phyloP scores from a whole-genome alignment of 139 green algal species.

The Parachlorella kessleri region DNA sequence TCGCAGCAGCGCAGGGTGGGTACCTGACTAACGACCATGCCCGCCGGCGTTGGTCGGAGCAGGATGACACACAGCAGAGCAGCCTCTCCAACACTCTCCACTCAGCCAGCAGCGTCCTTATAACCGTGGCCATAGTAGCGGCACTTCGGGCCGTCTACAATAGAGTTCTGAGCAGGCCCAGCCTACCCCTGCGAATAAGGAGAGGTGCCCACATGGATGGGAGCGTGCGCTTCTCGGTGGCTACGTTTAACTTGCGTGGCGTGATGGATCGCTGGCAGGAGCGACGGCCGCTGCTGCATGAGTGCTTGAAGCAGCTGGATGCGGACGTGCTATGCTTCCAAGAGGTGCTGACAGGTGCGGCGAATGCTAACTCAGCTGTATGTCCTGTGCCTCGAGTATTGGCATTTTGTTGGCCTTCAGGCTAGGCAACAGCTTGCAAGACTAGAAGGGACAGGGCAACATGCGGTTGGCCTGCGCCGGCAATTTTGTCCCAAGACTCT shows the following conservation, averaged over 20 bases:
- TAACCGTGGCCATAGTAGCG: not conserved
- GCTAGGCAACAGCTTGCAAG: no score
- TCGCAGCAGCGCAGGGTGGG: no score
- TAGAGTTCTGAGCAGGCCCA: not conserved
- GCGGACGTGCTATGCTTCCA: conserved; percentile 57
- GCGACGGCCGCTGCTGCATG: conserved; percentile 33
- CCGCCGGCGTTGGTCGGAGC: no score
- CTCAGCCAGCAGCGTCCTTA: not conserved
- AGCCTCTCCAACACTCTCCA: no score
- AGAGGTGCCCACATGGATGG: not conserved
- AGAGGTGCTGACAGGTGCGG: conserved; percentile 48
- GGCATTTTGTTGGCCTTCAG: no score
- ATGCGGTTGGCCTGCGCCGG: no score
- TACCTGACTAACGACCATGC: no score
- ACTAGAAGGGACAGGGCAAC: no score
- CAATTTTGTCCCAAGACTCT: no score
- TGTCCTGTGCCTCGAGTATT: no score
- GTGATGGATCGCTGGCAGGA: conserved; percentile 52
- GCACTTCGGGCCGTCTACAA: not conserved
- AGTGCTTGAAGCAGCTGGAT: conserved; percentile 39
- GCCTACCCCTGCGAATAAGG: not conserved
- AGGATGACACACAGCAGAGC: no score
- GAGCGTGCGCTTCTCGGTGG: conserved; percentile 21
- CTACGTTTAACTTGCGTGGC: conserved; percentile 49
- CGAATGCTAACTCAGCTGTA: no score